phyloP scores from a whole-genome alignment of 2,329 filamentous ascomycete genomes.

The Ceratocystiopsis sp. region DNA sequence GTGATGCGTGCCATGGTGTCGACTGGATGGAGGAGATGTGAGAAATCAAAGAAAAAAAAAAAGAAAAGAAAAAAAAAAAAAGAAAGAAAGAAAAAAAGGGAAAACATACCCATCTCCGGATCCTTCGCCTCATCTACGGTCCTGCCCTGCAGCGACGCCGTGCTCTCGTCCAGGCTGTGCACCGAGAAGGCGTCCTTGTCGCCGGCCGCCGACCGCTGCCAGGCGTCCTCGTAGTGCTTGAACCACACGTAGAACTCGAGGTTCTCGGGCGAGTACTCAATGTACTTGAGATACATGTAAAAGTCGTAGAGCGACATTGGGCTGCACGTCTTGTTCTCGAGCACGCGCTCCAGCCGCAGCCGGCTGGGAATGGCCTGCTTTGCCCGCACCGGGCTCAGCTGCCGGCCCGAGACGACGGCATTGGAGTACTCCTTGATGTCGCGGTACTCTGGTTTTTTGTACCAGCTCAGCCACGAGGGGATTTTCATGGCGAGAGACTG shows the following conservation, averaged over 20 bases:
- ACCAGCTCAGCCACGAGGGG: slow-evolving; percentile 26
- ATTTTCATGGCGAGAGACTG: slow-evolving; percentile 10
- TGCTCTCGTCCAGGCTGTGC: slow-evolving; percentile 13
- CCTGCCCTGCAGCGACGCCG: slow-evolving; percentile 11
- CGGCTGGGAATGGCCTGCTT: slow-evolving; percentile 21
- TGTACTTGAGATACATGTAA: slow-evolving; percentile 33
- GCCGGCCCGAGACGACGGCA: slow-evolving; percentile 19
- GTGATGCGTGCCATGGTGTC: slow-evolving; percentile 15
- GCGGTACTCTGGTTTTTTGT: slow-evolving; percentile 31
- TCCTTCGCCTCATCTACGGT: slow-evolving; percentile 1
- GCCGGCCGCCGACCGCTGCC: slow-evolving; percentile 2
- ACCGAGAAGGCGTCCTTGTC: slow-evolving; percentile 14
- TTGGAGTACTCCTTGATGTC: slow-evolving; percentile 28
- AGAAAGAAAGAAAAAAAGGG: background rate
- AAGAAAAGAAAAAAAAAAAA: background rate
- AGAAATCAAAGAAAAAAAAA: background rate
- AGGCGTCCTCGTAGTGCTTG: slow-evolving; percentile 24
- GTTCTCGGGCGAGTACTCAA: slow-evolving; percentile 31
- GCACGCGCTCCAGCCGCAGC: slow-evolving; percentile 26
- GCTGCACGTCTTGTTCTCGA: slow-evolving; percentile 30
- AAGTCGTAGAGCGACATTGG: slow-evolving; percentile 33
- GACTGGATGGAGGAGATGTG: slow-evolving; percentile 19
- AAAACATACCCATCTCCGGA: too few species aligned
- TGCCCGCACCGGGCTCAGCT: slow-evolving; percentile 19
- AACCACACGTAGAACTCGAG: slow-evolving; percentile 33